Conservation (phyloP, 257 asterid genomes). For the Ehretia macrophylla region DNA sequence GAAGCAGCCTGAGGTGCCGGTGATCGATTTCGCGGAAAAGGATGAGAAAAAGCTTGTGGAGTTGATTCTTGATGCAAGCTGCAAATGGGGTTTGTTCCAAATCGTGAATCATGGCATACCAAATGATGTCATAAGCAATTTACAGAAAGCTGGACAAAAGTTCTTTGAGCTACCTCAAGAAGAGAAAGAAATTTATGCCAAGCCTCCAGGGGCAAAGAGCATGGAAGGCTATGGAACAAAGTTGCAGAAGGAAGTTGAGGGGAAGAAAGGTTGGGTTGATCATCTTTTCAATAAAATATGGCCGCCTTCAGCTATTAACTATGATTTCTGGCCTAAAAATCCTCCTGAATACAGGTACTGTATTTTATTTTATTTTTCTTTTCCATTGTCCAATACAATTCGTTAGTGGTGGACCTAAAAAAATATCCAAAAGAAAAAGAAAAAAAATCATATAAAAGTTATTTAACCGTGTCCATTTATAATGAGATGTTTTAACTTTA, state of each 20-base stretch:
- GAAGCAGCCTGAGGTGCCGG: constrained; percentile 26
- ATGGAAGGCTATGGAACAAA: constrained; percentile 69
- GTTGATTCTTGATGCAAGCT: constrained; percentile 19
- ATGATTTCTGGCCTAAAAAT: constrained; percentile 62
- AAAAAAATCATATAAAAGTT: too few species aligned
- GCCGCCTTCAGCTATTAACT: constrained; percentile 59
- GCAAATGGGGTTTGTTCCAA: constrained; percentile 38
- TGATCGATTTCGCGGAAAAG: constrained; percentile 20
- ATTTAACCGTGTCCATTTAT: too few species aligned
- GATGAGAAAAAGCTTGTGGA: constrained; percentile 11
- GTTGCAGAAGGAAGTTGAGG: constrained; percentile 50
- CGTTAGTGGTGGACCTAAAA: too few species aligned
- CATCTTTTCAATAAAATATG: constrained; percentile 69
- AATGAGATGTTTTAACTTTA: too few species aligned
- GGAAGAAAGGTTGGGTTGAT: constrained; percentile 89
- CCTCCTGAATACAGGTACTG: constrained; percentile 65
- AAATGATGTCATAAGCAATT: constrained; percentile 16
- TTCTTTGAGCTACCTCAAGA: constrained; percentile 32
- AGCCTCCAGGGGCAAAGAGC: constrained; percentile 32
- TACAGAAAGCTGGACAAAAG: constrained; percentile 29
- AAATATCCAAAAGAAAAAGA: too few species aligned
- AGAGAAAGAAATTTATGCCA: constrained; percentile 38
- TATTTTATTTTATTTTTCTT: background rate
- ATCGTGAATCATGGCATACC: constrained; percentile 40
- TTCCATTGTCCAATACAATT: too few species aligned